Conservation (phyloP, 2,329 filamentous ascomycete genomes). For the Penicillium paneum region DNA sequence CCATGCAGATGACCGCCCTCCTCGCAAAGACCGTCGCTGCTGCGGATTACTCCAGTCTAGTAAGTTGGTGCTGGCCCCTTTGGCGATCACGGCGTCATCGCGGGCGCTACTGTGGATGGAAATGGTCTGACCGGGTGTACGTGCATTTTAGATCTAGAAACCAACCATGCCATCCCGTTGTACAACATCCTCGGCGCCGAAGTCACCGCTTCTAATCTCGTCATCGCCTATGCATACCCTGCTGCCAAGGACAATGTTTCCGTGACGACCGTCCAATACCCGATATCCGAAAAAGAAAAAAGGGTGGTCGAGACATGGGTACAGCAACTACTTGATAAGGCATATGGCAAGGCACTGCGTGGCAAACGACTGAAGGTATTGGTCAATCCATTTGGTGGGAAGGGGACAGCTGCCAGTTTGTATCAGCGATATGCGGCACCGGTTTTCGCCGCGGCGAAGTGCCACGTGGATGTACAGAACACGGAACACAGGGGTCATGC, state of each 20-base stretch:
- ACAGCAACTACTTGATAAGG: slow-evolving; percentile 60
- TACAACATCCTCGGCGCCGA: slow-evolving; percentile 85
- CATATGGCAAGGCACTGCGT: slow-evolving; percentile 67
- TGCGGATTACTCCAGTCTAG: slow-evolving; percentile 54
- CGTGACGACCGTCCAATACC: slow-evolving; percentile 60
- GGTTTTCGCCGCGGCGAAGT: slow-evolving; percentile 76
- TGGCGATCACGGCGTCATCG: slow-evolving; percentile 10
- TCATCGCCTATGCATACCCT: slow-evolving; percentile 68
- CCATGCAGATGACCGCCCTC: slow-evolving; percentile 53
- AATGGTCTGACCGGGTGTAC: slow-evolving; percentile 3
- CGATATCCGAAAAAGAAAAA: slow-evolving; percentile 52
- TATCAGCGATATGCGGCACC: slow-evolving; percentile 76
- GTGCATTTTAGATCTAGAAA: slow-evolving; percentile 37
- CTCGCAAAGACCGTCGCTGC: slow-evolving; percentile 50
- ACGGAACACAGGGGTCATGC: slow-evolving; percentile 76
- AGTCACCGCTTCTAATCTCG: slow-evolving; percentile 57
- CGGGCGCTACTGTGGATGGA: slow-evolving; percentile 1
- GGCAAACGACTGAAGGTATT: slow-evolving; percentile 80
- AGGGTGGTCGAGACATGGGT: slow-evolving; percentile 60
- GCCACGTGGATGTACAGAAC: slow-evolving; percentile 68
- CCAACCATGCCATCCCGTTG: slow-evolving; percentile 64
- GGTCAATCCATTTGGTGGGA: slow-evolving; percentile 86
- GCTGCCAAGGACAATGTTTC: slow-evolving; percentile 59
- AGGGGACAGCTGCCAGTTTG: slow-evolving; percentile 68
- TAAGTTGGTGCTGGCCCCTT: slow-evolving; percentile 30